Evolutionary conservation across 2,329 filamentous ascomycete species (phyloP).

Genomic region (Colletotrichum siamense): DNA sequence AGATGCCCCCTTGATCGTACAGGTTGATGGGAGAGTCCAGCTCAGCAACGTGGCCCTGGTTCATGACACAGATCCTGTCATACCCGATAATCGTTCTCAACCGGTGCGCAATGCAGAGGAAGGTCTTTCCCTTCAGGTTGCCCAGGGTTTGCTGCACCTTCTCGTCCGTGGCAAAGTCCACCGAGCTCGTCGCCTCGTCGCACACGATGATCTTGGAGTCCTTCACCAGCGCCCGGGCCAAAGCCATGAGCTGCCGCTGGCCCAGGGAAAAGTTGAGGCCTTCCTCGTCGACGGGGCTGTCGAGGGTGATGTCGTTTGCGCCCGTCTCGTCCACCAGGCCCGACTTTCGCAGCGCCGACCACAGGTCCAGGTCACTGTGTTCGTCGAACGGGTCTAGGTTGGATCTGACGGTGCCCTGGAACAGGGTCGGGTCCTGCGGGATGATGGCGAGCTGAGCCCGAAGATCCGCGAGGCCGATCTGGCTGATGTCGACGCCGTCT

Average conservation of each 20-base stretch:
- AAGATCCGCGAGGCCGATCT: conserved; percentile 71
- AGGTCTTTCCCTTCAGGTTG: conserved; percentile 60
- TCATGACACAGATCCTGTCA: conserved; percentile 78
- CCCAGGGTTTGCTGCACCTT: conserved; percentile 43
- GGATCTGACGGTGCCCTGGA: conserved; percentile 70
- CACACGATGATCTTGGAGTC: conserved; percentile 71
- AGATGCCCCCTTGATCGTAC: conserved; percentile 68
- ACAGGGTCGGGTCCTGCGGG: conserved; percentile 68
- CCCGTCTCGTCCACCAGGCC: not conserved
- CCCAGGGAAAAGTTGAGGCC: conserved; percentile 50
- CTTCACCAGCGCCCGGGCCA: conserved; percentile 67
- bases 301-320: conserved; percentile 59
- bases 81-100: conserved; percentile 72
- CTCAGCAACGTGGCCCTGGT: conserved; percentile 70
- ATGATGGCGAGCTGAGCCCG: conserved; percentile 78
- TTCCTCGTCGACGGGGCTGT: conserved; percentile 67
- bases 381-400: conserved; percentile 67
- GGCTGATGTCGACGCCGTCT: conserved; percentile 77
- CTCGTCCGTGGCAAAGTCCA: conserved; percentile 70
- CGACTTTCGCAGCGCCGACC: conserved; percentile 71
- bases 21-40: conserved; percentile 65
- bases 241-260: conserved; percentile 61
- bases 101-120: conserved; percentile 70
- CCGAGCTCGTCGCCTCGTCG: conserved; percentile 72
- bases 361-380: conserved; percentile 56